Evolutionary conservation across 345 rosid species (phyloP), one percentile per base, ranked within the genome.

Genomic region (Reutealis trisperma): DNA sequence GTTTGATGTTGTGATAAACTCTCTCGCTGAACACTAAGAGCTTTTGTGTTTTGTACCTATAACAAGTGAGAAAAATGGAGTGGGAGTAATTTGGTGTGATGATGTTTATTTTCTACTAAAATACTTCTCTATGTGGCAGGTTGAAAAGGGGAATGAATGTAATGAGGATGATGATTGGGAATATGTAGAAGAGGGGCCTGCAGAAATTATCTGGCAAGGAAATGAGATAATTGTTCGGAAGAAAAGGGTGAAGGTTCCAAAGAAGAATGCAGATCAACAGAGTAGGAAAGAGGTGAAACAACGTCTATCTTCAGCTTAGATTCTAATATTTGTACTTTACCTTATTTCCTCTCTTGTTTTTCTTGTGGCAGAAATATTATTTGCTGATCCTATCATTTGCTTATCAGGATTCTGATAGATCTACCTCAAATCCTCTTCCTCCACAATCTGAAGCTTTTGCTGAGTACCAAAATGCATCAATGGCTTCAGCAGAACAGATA

Each of bases 361-460:
- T 25, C 32, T 72, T 74, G 37, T 65, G 37, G 47, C 34, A 67
- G 68, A 32, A 42, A 6, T 63, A 22, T 21, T 62, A 18, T 7
- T 7, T 61, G 47, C 18, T 34, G 67, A 70, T 47, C 45, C 15
- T 59, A 18, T 61, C 8, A 12, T 75, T 83, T 77, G 47, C 70
- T 78, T 80, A 63, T 49, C 86, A 95, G 99, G 87, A 84, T 82
- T 84, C 70, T 69, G 90, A 89, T 75, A 89, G 93, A 85, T 97
- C 99, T 9, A 92, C 89, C 5, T 93, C 99, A 9, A 96, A 96
- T 85, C 98, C 98, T 83, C 88, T 96, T 77, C 98, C 94, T 74
- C 99, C 95, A 9, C 87, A 85, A 80, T 84, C 90, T 1, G 90
- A 89, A 84, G 94, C 85, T 67, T 88, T 78, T 80, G 27, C 86